These are phyloP conservation scores for Auricularia heimuer DNA, from an alignment of 768 basidiomycete genomes.

Conservation along the genomic window DNA sequence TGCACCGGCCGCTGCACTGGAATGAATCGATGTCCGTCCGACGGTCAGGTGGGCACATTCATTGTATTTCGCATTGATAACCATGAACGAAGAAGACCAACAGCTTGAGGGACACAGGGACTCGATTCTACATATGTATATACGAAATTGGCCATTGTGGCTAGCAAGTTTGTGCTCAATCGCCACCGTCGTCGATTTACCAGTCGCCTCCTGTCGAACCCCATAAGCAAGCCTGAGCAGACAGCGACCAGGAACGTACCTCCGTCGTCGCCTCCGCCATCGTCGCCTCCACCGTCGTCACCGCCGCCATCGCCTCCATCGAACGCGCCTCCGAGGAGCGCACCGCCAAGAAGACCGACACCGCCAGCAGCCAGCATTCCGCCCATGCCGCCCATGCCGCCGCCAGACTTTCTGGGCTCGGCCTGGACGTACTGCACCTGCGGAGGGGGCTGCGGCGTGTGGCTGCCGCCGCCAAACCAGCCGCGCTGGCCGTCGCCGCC, in stretches of 20 bases:
- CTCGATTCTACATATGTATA: background rate
- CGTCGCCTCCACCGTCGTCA: background rate
- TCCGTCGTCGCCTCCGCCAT: conserved; percentile 4
- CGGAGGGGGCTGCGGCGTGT: conserved; percentile 25
- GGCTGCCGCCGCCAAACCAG: conserved; percentile 24
- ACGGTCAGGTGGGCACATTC: background rate
- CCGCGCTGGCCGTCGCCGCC: conserved; percentile 13
- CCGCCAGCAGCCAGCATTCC: conserved; percentile 36
- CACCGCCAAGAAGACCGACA: conserved; percentile 58
- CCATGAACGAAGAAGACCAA: background rate
- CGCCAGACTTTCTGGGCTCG: conserved; percentile 38
- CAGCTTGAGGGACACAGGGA: background rate
- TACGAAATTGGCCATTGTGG: background rate
- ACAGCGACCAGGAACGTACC: background rate
- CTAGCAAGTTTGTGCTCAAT: background rate
- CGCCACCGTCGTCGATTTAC: background rate
- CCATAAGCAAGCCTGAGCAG: too few species aligned
- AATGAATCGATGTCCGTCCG: background rate
- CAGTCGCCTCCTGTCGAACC: background rate
- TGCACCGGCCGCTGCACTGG: background rate
- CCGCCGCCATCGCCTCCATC: conserved; percentile 19
- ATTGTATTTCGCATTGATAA: background rate
- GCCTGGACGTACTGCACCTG: conserved; percentile 21
- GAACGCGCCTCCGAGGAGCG: conserved; percentile 40
- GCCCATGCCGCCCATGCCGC: conserved; percentile 23